Base-by-base conservation (phyloP, 2,329 filamentous ascomycete species). In the Xylaria sp. region DNA sequence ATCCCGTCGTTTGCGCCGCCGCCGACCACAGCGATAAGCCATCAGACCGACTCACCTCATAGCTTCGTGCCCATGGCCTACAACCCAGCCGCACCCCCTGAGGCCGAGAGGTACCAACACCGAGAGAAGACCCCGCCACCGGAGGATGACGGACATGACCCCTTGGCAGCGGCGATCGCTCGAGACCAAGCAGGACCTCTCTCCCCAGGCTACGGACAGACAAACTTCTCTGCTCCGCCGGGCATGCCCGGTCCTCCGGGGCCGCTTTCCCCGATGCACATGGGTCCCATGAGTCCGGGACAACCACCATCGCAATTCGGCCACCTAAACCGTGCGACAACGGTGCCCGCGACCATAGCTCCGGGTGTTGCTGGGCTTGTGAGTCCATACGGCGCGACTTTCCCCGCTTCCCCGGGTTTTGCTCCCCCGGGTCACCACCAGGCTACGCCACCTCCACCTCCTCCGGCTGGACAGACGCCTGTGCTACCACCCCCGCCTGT, bases 121-220 rank as follows among this genome's bases (percentile, higher is more conserved):
- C 82, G 90, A 52, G 90, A 92, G 73, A 92, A 92, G 79, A 93
- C 90, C 0, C 90, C 84, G 2, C 83, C 90, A 3, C 88, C 87
- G 2, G 83, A 86, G 39, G 89, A 92, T 67, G 84, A 79, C 46
- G 82, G 79, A 10, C 75, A 79, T 2, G 82, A 85, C 65, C 84
- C 84, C 2, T 73, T 87, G 19, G 79, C 80, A 3, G 81, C 82
- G 54, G 83, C 82, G 10, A 78, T 87, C 2, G 79, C 77, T 23
- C 78, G 83, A 53, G 84, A 88, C 64, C 79, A 82, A 51, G 78
- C 79, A 0, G 79, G 79, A 0, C 80, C 80, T 0, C 78, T 82
- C 56, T 77, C 79, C 0, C 80, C 80, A 1, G 76, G 78, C 11
- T 77, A 80, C 30, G 75, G 76, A 0, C 76, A 76, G 1, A 69